Evolutionary conservation across 768 basidiomycete species (phyloP), one percentile per base, ranked within the genome.

Genomic region (Symmetrospora coprosmae): DNA sequence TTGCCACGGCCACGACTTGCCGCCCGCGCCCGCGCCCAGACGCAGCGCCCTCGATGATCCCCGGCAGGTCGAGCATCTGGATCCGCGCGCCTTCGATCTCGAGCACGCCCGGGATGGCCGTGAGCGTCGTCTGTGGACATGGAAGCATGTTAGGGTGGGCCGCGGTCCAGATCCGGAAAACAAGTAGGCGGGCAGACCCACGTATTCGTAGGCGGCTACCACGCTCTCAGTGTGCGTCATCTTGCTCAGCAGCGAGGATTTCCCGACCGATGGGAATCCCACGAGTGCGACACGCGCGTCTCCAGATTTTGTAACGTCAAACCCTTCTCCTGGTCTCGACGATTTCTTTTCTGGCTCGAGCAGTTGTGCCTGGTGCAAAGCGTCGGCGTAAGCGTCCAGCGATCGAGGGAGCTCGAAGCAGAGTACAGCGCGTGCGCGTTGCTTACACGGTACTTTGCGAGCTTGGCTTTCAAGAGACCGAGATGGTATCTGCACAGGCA

Each of bases 11-110:
- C 16, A 99, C 91, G 51, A 78, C 82, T 79, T 97, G 92, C 66
- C 87, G 84, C 78, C 92, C 92, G 78, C 92, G 77, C 72, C 92
- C 92, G 72, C 86, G 82, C 53, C 91, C 91, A 67, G 94, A 91
- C 69, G 89, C 88, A 27, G 92, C 92, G 67, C 92, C 92, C 72
- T 96, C 92, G 64, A 97, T 94, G 52, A 70, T 70, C 41, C 69
- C 69, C 8, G 69, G 69, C 30, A 70, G 52, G 59, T 70, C 69
- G 43, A 70, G 64, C 28, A 70, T 56, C 71, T 99, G 94, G 59
- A 97, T 90, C 40, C 87, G 79, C 2, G 84, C 83, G 28, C 94
- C 94, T 72, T 92, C 83, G 71, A 97, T 86, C 69, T 97, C 91
- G 17, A 97, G 81, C 2, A 97, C 94, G 48, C 94, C 94, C 34